Base-by-base conservation (phyloP, 768 basidiomycete species). In the Lentinula detonsa region DNA sequence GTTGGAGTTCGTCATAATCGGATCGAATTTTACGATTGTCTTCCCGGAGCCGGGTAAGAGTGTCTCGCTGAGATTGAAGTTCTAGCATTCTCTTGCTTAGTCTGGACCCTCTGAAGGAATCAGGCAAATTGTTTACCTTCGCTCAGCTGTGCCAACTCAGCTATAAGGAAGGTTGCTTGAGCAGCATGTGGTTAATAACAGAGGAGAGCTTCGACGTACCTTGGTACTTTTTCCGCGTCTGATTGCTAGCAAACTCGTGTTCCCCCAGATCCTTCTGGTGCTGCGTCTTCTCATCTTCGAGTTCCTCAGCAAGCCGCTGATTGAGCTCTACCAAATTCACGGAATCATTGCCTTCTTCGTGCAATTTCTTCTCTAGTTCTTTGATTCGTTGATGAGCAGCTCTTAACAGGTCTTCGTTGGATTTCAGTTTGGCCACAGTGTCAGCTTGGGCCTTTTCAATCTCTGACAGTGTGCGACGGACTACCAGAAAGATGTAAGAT, bases 211-310 rank as follows among this genome's bases (percentile, higher is more conserved):
- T 0, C 57, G 46, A 4, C 71, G 60, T 72, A 88, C 90, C 84
- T 80, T 93, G 91, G 66, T 93, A 92, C 70, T 91, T 92, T 78
- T 92, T 90, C 63, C 88, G 82, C 2, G 90, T 91, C 70, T 92
- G 91, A 64, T 91, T 87, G 35, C 83, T 79, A 10, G 86, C 75
- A 69, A 91, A 90, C 71, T 92, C 90, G 5, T 89, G 82, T 63
- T 92, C 89, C 1, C 83, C 77, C n/a, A 92, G 78, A 63, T 93
- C 90, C 66, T 92, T 88, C 68, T 86, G 84, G 68, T 93, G 86
- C 59, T 86, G 86, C 61, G 88, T 84, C 63, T 89, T 81, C 69
- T 90, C 87, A 61, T 90, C 88, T 63, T 91, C 88, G 67, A 93
- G 77, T 68, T 90, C 87, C 61, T 88, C 88, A 1, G 83, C 77